Conservation (phyloP, 2,329 filamentous ascomycete genomes). For the Alternaria postmessia region DNA sequence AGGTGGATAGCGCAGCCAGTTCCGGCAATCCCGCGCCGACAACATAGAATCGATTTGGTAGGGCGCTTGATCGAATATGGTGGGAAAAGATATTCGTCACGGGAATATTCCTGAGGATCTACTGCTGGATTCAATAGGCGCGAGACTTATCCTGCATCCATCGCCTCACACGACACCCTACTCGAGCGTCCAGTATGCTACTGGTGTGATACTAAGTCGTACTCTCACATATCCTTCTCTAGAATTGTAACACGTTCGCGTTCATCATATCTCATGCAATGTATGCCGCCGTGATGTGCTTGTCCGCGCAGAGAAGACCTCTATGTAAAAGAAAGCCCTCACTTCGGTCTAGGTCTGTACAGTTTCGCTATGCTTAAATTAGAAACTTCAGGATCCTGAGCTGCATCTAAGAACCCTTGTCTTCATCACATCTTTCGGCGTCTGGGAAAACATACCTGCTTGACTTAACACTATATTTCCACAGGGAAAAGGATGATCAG, state of each 20-base stretch:
- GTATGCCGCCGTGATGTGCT: conserved; percentile 3
- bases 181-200: conserved; percentile 1
- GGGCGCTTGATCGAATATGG: conserved; percentile 4
- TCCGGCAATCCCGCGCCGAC: conserved; percentile 4
- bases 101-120: background rate
- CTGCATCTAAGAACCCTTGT: background rate
- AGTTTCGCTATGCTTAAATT: conserved; percentile 1
- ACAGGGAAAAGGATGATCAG: conserved; percentile 1
- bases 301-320: conserved; percentile 2
- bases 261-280: conserved; percentile 4
- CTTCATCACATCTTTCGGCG: conserved; percentile 4
- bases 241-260: conserved; percentile 3
- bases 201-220: conserved; percentile 4
- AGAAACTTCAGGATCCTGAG: conserved; percentile 5
- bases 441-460: conserved; percentile 2
- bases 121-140: conserved; percentile 4
- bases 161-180: background rate
- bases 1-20: conserved; percentile 3
- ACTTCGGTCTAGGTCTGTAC: conserved; percentile 3
- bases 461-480: conserved; percentile 1
- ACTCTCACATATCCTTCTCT: conserved; percentile 2
- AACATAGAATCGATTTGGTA: conserved; percentile 4
- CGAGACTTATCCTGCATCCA: conserved; percentile 4
- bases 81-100: conserved; percentile 1
- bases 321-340: conserved; percentile 1